Evolutionary conservation across 805 yeast genomes (phyloP), one percentile per base, ranked within the genome.

Genomic region (Soucietia sequanensis): DNA sequence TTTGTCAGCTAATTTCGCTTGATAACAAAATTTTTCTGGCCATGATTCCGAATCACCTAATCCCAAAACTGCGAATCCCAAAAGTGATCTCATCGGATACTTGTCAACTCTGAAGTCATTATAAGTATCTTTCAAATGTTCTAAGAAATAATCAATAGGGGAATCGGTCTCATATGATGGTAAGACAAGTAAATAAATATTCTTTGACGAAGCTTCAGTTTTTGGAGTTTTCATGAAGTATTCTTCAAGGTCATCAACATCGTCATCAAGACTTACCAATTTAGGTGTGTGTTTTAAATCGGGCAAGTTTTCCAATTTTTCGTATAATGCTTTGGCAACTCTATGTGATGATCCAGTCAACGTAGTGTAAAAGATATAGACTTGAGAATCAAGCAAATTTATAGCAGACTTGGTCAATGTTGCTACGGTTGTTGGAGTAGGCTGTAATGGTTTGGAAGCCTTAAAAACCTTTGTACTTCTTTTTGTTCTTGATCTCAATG

Each of bases 111-210:
- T 72, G 64, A 87, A 87, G 57, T 89, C 97, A 42, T 82, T 81
- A 41, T 77, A 77, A 2, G 95, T 87, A 36, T 89, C 96, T 43
- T 77, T 72, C 45, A 89, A 66, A 28, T 85, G 80, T 48, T 86
- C 95, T 37, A 89, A 64, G 57, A 88, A 87, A 53, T 79, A 90
- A 58, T 89, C 97, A 21, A 90, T 71, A 10, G 97, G 96, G 1
- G 95, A 85, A 56, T 89, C 97, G 0, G 90, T 84, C 45, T 88
- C 96, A 54, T 89, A 89, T 0, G 96, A 87, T 2, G 97, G 97
- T 21, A 89, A 66, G 11, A 89, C 86, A 39, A 89, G 44, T 23
- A 90, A 54, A 50, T 87, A 89, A 9, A 87, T 60, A 26, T 75
- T 61, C 35, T 78, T 72, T 4, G 24, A 18, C 20, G 27, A 29